Conservation (phyloP, 163 green algal species). For the Chlorella variabilis region DNA sequence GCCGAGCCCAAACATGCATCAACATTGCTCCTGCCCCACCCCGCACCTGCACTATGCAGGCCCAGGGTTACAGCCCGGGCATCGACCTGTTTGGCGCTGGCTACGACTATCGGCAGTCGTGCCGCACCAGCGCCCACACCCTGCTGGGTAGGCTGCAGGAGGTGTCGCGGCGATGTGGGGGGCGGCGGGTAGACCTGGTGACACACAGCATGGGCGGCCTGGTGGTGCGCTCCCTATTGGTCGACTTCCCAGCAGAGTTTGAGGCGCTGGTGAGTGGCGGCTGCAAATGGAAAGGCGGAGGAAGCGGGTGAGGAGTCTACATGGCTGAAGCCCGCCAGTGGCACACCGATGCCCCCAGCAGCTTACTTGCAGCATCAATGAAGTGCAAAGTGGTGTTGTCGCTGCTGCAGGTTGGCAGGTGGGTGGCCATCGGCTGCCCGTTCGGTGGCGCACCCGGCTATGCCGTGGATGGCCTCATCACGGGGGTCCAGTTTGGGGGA, state of each 20-base stretch:
- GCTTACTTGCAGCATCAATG: no score
- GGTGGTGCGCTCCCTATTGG: conserved; percentile 57
- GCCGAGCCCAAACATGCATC: no score
- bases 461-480: conserved; percentile 39
- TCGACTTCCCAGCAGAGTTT: conserved; percentile 40
- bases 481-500: conserved; percentile 48
- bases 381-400: no score
- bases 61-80: conserved; percentile 52
- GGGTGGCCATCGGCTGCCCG: conserved; percentile 56
- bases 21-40: no score
- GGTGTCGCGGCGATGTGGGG: conserved; percentile 13
- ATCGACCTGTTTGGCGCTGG: conserved; percentile 62
- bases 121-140: conserved; percentile 18
- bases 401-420: conserved; percentile 43
- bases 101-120: conserved; percentile 64
- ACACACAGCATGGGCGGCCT: conserved; percentile 68
- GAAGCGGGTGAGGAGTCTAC: no score
- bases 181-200: conserved; percentile 55
- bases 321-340: no score
- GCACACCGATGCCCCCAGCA: no score
- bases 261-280: conserved; percentile 41
- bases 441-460: conserved; percentile 65
- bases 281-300: no score
- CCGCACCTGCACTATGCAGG: neutral
- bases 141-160: conserved; percentile 49